Conservation (phyloP, 106 monocot genomes). For the Apostasia ramifera region DNA sequence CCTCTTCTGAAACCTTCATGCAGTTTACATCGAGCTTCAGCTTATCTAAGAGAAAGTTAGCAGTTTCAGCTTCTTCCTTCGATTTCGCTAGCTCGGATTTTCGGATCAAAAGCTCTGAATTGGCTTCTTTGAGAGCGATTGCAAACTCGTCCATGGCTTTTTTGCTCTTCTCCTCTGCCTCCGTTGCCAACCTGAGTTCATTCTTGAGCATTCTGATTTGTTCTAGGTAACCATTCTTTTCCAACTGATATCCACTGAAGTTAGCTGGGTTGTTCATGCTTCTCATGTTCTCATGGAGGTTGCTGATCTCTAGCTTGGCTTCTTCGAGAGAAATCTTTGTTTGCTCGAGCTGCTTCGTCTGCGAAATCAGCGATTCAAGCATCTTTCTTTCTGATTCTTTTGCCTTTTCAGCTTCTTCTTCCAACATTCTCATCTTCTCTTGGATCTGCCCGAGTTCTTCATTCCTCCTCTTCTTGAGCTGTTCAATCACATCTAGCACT, state of each 20-base stretch:
- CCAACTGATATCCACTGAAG: not conserved
- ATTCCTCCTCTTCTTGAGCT: conserved; percentile 43
- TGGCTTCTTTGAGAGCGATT: conserved; percentile 43
- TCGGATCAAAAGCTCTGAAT: not conserved
- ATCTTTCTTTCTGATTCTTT: conserved; percentile 75
- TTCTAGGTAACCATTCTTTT: conserved; percentile 17
- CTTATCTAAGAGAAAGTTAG: conserved; percentile 5
- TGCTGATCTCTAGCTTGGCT: conserved; percentile 64
- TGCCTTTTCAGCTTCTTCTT: conserved; percentile 41
- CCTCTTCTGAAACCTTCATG: conserved; percentile 65
- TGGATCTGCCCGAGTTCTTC: conserved; percentile 32
- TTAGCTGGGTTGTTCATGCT: not conserved
- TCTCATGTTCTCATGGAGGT: conserved; percentile 26
- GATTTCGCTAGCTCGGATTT: conserved; percentile 10
- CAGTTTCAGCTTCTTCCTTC: conserved; percentile 1
- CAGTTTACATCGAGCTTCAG: conserved; percentile 46
- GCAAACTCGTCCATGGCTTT: conserved; percentile 57
- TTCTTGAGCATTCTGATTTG: conserved; percentile 25
- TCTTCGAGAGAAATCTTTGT: conserved; percentile 80
- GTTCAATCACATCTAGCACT: conserved; percentile 9
- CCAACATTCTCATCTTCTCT: conserved; percentile 13
- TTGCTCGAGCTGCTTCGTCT: conserved; percentile 67
- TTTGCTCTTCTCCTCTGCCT: conserved; percentile 59
- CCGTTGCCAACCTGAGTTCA: conserved; percentile 29
- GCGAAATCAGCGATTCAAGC: conserved; percentile 62